A percentile compares a stretch with the other conserved stretches of the same genome.
These are phyloP conservation scores for Davidsoniella virescens DNA, from an alignment of 2,329 filamentous ascomycete species.

Conservation along the genomic window DNA sequence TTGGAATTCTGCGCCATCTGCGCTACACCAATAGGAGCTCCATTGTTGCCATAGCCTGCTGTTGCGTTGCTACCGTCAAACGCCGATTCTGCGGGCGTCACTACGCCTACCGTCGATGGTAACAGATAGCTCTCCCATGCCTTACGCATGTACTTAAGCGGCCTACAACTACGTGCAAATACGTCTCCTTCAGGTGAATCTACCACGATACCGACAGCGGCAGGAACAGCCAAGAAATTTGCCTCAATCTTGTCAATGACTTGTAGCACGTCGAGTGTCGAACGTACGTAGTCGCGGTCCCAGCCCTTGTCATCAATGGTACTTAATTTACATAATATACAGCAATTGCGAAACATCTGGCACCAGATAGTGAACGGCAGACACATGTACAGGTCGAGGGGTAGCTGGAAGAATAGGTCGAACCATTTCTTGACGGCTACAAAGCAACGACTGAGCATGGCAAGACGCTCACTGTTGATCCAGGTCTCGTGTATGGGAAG, in stretches of 20 bases:
- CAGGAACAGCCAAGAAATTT: background rate
- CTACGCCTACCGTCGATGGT: slow-evolving; percentile 15
- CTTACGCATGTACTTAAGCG: slow-evolving; percentile 8
- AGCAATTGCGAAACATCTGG: slow-evolving; percentile 11
- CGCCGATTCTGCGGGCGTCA: slow-evolving; percentile 21
- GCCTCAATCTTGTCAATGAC: slow-evolving; percentile 6
- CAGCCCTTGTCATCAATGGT: slow-evolving; percentile 10
- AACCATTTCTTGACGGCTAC: slow-evolving; percentile 6
- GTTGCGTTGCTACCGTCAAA: slow-evolving; percentile 18
- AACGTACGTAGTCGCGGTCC: slow-evolving; percentile 6
- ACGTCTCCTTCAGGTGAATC: slow-evolving; percentile 5
- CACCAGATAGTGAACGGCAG: slow-evolving; percentile 12
- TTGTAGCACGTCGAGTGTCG: slow-evolving; percentile 6
- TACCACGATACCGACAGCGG: slow-evolving; percentile 5
- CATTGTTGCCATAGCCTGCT: background rate
- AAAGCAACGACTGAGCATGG: slow-evolving; percentile 9
- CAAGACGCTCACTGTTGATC: slow-evolving; percentile 10
- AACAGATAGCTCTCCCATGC: slow-evolving; percentile 15
- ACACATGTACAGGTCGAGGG: slow-evolving; percentile 3
- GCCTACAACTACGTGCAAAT: slow-evolving; percentile 8
- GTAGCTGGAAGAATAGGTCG: slow-evolving; percentile 5
- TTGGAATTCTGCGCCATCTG: background rate
- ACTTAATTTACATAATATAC: slow-evolving; percentile 10
- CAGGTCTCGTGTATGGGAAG: background rate
- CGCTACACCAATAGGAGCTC: background rate